Base-by-base conservation (phyloP, 306 rosid species). In the Inga leiocalycina region DNA sequence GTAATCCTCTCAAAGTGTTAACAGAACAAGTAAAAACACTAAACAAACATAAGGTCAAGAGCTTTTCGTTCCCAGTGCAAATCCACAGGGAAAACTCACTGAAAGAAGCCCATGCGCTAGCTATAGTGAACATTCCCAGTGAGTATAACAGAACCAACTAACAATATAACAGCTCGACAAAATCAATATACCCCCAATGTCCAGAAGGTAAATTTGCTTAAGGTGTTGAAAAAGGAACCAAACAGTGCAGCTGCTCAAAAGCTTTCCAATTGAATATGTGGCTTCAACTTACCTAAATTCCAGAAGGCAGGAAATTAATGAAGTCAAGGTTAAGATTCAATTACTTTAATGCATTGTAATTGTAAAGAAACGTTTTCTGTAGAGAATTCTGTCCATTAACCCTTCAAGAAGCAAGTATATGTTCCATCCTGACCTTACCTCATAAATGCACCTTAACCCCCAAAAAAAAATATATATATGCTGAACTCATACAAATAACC, bases 401-500 rank as follows among this genome's bases (percentile, higher is more conserved):
- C 85, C 82, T n/a, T 5, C 45, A 43, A 84, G 79, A 85, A 87
- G 80, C 80, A 87, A 84, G 81, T 76, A 74, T 32, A 27, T 8
- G 30, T 70, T 59, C 85, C 71, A 80, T 77, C 54, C 14, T 46
- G 56, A 61, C 30, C 27, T 85, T 71, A 77, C 82, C 83, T 41
- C 37, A 65, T 24, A 88, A 80, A 85, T 85, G 82, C 82, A 78
- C 80, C 79, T 80, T 10, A 61, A 44, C 49, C 30, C 80, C 68
- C 6, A 34, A 24, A 4, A 14, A 51, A 59, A 59, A 59, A n/a
- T 22, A 10, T 10, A 61, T 56, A 69, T 45, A 49, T 2, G 41
- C 80, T 19, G 35, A 85, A 77, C 37, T 59, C 76, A 37, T 46
- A 51, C 10, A 8, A 67, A 35, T 32, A 19, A 56, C 45, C 74